A percentile compares a stretch with the other conserved stretches of the same genome.
phyloP scores from a whole-genome alignment of 306 rosid genomes.

The Castanea crenata region DNA sequence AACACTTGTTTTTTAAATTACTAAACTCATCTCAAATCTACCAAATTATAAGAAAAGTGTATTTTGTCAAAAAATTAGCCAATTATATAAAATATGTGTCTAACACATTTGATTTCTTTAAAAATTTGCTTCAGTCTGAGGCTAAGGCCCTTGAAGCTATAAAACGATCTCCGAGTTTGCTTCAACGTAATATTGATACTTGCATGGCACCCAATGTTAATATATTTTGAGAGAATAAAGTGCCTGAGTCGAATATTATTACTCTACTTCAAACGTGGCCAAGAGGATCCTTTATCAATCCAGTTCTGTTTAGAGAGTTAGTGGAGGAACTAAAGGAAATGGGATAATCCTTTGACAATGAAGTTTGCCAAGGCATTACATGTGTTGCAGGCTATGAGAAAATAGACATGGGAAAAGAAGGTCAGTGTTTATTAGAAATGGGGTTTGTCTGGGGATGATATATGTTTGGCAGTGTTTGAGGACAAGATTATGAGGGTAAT shows the following conservation, averaged over 20 bases:
- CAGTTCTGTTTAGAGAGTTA: neutral
- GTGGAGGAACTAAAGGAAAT: conserved; percentile 30
- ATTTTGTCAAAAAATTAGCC: too few relatives aligned
- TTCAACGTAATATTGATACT: neutral
- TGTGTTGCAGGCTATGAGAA: neutral
- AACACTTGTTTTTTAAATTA: too few relatives aligned
- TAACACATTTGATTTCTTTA: conserved; percentile 12
- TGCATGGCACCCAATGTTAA: neutral
- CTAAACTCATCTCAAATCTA: too few relatives aligned
- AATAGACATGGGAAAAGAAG: conserved; percentile 37
- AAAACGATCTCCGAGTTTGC: neutral
- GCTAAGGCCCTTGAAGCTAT: neutral
- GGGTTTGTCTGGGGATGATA: conserved; percentile 53
- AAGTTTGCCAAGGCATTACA: neutral
- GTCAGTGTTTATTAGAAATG: conserved; percentile 35
- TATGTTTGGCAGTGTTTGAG: conserved; percentile 25
- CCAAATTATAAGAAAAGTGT: too few relatives aligned
- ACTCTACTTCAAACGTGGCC: conserved; percentile 2
- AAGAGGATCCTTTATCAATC: neutral
- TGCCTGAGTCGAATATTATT: conserved; percentile 14
- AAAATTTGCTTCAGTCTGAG: conserved; percentile 20
- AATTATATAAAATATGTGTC: too few relatives aligned
- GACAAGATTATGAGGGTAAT: conserved; percentile 27
- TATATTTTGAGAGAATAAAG: neutral
- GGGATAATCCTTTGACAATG: conserved; percentile 23